Percentiles rank a stretch among this genome's conserved stretches.
Conservation (phyloP, 257 asterid genomes). For the Euphrasia confusa region DNA sequence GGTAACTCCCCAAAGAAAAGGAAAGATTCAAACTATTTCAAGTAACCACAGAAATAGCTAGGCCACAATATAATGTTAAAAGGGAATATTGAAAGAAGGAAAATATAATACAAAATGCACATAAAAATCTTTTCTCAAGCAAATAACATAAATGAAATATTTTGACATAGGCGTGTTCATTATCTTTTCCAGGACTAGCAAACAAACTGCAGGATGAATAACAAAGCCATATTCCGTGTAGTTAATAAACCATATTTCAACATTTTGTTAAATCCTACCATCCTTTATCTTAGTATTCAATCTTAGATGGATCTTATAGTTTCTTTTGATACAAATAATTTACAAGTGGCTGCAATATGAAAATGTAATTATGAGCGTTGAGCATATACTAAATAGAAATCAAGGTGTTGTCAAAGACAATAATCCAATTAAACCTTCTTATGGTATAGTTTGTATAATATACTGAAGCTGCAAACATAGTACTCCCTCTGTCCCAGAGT, state of each 20-base stretch:
- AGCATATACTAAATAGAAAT: slow-evolving; percentile 17
- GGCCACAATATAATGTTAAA: neutral
- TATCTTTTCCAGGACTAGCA: slow-evolving; percentile 4
- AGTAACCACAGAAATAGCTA: slow-evolving; percentile 3
- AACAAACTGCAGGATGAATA: slow-evolving; percentile 4
- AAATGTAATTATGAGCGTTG: slow-evolving; percentile 16
- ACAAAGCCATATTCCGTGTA: slow-evolving; percentile 7
- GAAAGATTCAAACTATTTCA: slow-evolving; percentile 7
- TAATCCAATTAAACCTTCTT: slow-evolving; percentile 8
- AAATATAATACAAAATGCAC: neutral
- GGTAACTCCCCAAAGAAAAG: neutral
- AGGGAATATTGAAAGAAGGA: neutral
- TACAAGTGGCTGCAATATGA: neutral
- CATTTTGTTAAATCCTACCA: neutral
- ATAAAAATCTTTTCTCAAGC: slow-evolving; percentile 9
- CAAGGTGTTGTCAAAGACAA: slow-evolving; percentile 9
- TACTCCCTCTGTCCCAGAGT: too few relatives aligned
- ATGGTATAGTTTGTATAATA: neutral
- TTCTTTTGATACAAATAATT: neutral
- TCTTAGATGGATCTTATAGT: neutral
- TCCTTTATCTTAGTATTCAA: slow-evolving; percentile 5
- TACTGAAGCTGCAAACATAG: neutral
- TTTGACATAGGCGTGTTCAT: neutral
- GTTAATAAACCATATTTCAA: slow-evolving; percentile 7
- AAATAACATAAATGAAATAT: slow-evolving; percentile 8